Percentiles rank a stretch among this genome's conserved stretches.
phyloP scores from a whole-genome alignment of 768 basidiomycete genomes.

The Russula ochroleuca region DNA sequence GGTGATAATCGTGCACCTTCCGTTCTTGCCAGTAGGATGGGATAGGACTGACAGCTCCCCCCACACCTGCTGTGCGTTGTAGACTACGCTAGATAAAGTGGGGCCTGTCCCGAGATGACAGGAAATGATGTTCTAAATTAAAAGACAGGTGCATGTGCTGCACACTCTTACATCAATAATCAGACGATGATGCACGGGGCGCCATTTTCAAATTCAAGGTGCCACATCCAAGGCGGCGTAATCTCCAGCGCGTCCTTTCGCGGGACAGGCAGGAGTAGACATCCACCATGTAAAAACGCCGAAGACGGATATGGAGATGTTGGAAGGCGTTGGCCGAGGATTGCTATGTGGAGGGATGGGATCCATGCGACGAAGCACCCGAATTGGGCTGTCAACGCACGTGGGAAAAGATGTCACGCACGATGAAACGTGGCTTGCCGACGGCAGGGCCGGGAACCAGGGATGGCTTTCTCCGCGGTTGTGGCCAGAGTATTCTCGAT shows the following conservation, averaged over 20 bases:
- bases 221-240: background rate
- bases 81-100: background rate
- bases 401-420: background rate
- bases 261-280: background rate
- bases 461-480: background rate
- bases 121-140: background rate
- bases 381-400: background rate
- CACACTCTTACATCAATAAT: background rate
- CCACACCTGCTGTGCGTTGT: background rate
- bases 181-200: background rate
- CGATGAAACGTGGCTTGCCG: background rate
- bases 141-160: background rate
- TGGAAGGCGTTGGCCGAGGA: background rate
- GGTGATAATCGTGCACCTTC: background rate
- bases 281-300: too few relatives aligned
- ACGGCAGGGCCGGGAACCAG: background rate
- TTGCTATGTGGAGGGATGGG: background rate
- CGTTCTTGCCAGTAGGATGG: background rate
- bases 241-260: background rate
- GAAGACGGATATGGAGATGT: background rate
- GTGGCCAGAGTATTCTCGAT: background rate
- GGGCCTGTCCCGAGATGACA: background rate
- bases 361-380: background rate
- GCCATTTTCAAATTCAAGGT: background rate
- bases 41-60: too few relatives aligned